Percentiles rank a stretch among this genome's conserved stretches.
These are phyloP conservation scores for Rhododendron ovatum DNA, from an alignment of 148 eudicot species.

Conservation along the genomic window DNA sequence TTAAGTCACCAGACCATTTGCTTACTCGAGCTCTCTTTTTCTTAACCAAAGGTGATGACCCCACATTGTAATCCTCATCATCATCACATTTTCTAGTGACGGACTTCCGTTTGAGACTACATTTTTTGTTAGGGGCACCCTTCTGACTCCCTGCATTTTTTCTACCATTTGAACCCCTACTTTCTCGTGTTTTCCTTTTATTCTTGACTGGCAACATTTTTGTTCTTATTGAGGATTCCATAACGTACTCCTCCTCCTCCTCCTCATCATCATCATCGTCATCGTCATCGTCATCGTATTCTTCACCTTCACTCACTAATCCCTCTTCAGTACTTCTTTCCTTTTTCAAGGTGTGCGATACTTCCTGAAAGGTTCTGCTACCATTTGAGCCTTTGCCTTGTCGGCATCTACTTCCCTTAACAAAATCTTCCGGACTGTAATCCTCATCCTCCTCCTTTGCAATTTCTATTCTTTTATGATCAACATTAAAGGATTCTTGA, in stretches of 20 bases:
- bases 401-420: slow-evolving; percentile 4
- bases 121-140: slow-evolving; percentile 12
- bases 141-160: background rate
- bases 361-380: slow-evolving; percentile 6
- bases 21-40: slow-evolving; percentile 4
- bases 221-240: background rate
- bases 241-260: slow-evolving; percentile 13
- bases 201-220: slow-evolving; percentile 6
- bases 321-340: background rate
- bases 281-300: slow-evolving; percentile 12
- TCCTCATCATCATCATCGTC: background rate
- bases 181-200: background rate
- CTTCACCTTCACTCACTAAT: slow-evolving; percentile 7
- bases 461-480: background rate
- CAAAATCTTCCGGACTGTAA: background rate
- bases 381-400: slow-evolving; percentile 2
- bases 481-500: background rate
- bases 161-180: slow-evolving; percentile 6
- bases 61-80: slow-evolving; percentile 8
- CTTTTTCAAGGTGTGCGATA: background rate
- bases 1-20: slow-evolving; percentile 4
- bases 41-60: background rate
- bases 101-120: background rate
- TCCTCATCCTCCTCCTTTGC: background rate
- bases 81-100: slow-evolving; percentile 4